Evolutionary conservation across 75 land plant species (phyloP).

Genomic region (Picea glauca): DNA sequence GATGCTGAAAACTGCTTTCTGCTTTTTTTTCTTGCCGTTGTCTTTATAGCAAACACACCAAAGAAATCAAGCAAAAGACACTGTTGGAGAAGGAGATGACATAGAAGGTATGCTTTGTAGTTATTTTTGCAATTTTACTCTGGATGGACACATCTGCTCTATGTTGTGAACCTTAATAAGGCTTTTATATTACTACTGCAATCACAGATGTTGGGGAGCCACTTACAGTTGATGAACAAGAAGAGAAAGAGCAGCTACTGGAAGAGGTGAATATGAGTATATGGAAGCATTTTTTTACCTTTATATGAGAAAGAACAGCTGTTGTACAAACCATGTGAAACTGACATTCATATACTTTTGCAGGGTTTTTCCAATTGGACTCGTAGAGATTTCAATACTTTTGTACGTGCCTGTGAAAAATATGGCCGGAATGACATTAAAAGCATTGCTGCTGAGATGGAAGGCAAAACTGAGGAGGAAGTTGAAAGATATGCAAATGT

Average conservation of each 20-base stretch:
- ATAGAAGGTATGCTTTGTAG: conserved; percentile 54
- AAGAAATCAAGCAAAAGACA: conserved; percentile 66
- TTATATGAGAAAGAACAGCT: background rate
- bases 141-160: background rate
- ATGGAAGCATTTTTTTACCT: background rate
- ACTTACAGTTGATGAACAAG: conserved; percentile 89
- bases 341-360: background rate
- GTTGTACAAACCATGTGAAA: background rate
- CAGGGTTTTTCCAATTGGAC: conserved; percentile 95
- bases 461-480: conserved; percentile 95
- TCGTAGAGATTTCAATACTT: conserved; percentile 90
- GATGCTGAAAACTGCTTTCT: background rate
- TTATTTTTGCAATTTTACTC: background rate
- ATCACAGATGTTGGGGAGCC: conserved; percentile 67
- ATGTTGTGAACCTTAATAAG: background rate
- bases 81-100: conserved; percentile 70
- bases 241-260: conserved; percentile 84
- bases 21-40: background rate
- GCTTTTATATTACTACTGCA: background rate
- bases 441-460: conserved; percentile 94
- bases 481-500: conserved; percentile 92
- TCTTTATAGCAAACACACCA: conserved; percentile 53
- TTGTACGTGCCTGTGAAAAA: conserved; percentile 98
- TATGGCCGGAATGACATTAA: conserved; percentile 89
- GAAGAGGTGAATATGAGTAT: conserved; percentile 56